Evolutionary conservation across 2,329 filamentous ascomycete genomes (phyloP), one percentile per base, ranked within the genome.

Genomic region (Cladorrhinum sp.): DNA sequence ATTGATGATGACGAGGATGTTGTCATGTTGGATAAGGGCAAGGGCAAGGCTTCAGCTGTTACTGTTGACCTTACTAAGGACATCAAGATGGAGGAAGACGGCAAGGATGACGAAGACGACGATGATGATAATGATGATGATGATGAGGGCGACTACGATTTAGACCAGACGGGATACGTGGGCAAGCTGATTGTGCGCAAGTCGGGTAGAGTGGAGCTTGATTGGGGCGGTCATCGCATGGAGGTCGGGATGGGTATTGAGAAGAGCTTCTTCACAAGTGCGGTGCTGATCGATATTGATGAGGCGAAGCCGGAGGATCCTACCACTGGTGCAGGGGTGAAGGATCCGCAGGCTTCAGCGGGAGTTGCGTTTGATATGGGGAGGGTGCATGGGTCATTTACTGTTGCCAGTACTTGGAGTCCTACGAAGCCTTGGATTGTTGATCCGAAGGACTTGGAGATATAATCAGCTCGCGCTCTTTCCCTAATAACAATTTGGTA

Each of bases 351-450:
- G 41, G 41, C 41, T 2, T 18, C 41, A 18, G 18, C 41, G 16
- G 85, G 84, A 18, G 77, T 78, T 52, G 82, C 82, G 27, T 80
- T 82, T 59, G 83, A 83, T 51, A 86, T 88, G 83, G 85, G 85
- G 53, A 81, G 82, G 68, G 80, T 88, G 61, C 81, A 84, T 77
- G 84, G 84, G 54, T 82, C 83, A 62, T 87, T 87, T 70, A 79
- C 85, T 18, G 74, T 85, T 18, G 83, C 82, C 24, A 84, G 84
- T 7, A 77, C 81, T 50, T 87, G 82, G 77, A 79, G 78, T 38
- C 83, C 85, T 54, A 82, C 84, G 66, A 77, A 82, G 58, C 82
- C 84, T 27, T 86, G 83, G 83, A 73, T 78, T 13, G 79, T 76
- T 8, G 71, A 71, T 55, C 70, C 75, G 6, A 70, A 73, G 29